Percentiles rank a stretch among this genome's conserved stretches.
These are phyloP conservation scores for Nissolia schottii DNA, from an alignment of 306 rosid species.

Conservation along the genomic window DNA sequence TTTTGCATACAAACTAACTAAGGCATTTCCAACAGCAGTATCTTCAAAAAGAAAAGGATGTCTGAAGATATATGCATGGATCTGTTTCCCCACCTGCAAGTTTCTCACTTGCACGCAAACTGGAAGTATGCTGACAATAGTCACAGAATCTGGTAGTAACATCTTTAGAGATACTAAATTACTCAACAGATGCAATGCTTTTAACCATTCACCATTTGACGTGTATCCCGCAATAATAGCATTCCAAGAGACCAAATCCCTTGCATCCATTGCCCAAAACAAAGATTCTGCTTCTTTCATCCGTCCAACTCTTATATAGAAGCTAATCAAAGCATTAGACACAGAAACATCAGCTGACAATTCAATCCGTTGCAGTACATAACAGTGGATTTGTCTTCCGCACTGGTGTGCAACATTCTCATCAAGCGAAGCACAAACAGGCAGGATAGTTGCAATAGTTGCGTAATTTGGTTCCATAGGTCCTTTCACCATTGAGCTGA, in stretches of 20 bases:
- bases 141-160: slow-evolving; percentile 60
- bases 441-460: slow-evolving; percentile 65
- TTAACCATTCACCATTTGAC: slow-evolving; percentile 63
- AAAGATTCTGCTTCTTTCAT: slow-evolving; percentile 52
- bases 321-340: slow-evolving; percentile 75
- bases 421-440: slow-evolving; percentile 56
- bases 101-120: slow-evolving; percentile 50
- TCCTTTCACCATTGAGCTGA: slow-evolving; percentile 59
- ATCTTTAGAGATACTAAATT: slow-evolving; percentile 37
- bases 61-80: slow-evolving; percentile 67
- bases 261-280: slow-evolving; percentile 57
- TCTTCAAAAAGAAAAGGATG: slow-evolving; percentile 42
- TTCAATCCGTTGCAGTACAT: slow-evolving; percentile 47
- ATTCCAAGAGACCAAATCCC: slow-evolving; percentile 94
- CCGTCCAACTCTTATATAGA: slow-evolving; percentile 62
- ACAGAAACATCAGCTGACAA: slow-evolving; percentile 56
- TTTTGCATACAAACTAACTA: slow-evolving; percentile 74
- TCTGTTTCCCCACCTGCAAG: slow-evolving; percentile 52
- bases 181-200: slow-evolving; percentile 57
- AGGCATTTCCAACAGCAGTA: slow-evolving; percentile 65
- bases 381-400: slow-evolving; percentile 78
- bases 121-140: slow-evolving; percentile 73
- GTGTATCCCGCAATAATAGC: slow-evolving; percentile 71
- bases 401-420: slow-evolving; percentile 34
- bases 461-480: slow-evolving; percentile 56